A percentile compares a stretch with the other conserved stretches of the same genome.
Conservation (phyloP, 2,329 filamentous ascomycete genomes). For the Fusarium sp. region DNA sequence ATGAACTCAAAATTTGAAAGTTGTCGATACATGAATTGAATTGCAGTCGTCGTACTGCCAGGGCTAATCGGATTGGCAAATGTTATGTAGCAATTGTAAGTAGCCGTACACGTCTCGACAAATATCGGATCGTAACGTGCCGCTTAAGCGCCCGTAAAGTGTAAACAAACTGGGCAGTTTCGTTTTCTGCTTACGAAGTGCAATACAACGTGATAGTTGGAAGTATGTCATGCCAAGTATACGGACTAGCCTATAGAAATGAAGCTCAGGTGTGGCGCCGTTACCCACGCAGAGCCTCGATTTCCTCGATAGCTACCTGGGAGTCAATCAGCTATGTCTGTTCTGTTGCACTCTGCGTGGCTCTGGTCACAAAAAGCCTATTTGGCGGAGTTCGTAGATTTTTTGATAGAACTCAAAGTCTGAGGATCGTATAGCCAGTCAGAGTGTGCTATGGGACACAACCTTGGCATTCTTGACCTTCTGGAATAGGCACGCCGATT, state of each 20-base stretch:
- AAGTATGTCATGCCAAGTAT: neutral
- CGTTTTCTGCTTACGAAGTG: conserved; percentile 11
- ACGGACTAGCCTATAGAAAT: conserved; percentile 29
- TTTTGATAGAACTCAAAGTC: neutral
- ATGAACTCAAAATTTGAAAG: neutral
- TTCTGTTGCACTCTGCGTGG: too few relatives aligned
- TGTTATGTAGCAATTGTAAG: neutral
- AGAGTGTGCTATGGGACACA: neutral
- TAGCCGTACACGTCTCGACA: neutral
- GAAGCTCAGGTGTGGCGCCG: neutral
- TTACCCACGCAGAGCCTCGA: conserved; percentile 2
- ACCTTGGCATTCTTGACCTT: conserved; percentile 17
- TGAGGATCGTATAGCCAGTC: conserved; percentile 1
- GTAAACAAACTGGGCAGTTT: neutral
- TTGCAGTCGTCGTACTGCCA: neutral
- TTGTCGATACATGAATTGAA: neutral
- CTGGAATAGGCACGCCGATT: conserved; percentile 33
- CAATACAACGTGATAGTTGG: neutral
- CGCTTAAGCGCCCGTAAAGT: conserved; percentile 9
- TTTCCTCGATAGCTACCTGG: neutral
- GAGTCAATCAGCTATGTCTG: neutral
- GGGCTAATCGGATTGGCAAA: neutral
- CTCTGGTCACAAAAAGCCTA: neutral
- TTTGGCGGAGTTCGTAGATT: conserved; percentile 7
- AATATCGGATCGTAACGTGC: conserved; percentile 2